Conservation (phyloP, 345 rosid genomes). For the Eucalyptus coolabah region DNA sequence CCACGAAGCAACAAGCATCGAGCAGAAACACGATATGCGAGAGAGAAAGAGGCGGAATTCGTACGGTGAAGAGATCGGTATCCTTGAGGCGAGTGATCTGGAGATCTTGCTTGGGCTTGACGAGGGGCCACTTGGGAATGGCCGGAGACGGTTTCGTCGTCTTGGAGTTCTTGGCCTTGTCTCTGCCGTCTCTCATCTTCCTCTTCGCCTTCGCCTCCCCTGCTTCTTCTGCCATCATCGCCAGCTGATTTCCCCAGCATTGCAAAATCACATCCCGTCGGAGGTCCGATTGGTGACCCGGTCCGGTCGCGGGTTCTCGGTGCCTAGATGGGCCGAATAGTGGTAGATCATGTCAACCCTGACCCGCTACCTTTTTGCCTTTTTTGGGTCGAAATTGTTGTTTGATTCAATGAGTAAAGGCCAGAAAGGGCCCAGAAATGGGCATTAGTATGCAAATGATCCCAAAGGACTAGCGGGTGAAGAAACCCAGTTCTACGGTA, state of each 20-base stretch:
- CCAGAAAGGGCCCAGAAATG: not conserved
- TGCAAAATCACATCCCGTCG: not conserved
- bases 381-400: not conserved
- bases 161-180: not conserved
- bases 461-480: not conserved
- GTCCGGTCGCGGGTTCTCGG: not conserved
- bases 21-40: not conserved
- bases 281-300: not conserved
- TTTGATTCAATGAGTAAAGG: not conserved
- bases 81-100: slow-evolving; percentile 18
- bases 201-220: not conserved
- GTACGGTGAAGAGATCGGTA: slow-evolving; percentile 28
- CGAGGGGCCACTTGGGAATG: slow-evolving; percentile 16
- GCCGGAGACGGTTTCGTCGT: not conserved
- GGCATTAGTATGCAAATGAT: not conserved
- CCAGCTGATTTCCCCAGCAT: not conserved
- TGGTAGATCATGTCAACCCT: not conserved
- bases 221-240: not conserved
- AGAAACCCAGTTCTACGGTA: not conserved
- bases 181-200: not conserved
- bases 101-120: slow-evolving; percentile 22
- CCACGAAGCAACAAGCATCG: not conserved
- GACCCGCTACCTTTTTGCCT: not conserved
- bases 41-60: not conserved
- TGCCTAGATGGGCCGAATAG: not conserved